Evolutionary conservation across 306 rosid genomes (phyloP), one percentile per base, ranked within the genome.

Genomic region (Sindora glabra): DNA sequence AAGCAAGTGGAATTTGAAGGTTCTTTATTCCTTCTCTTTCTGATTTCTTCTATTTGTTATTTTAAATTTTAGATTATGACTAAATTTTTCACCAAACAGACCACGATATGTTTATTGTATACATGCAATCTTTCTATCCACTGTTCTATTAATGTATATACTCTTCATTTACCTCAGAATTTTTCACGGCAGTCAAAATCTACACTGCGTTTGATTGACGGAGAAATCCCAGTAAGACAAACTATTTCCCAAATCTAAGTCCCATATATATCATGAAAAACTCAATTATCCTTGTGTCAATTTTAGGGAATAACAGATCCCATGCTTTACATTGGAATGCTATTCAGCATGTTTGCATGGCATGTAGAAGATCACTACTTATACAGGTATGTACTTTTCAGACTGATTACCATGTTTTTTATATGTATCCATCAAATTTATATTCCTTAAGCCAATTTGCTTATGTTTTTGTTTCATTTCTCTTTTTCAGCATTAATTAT

Each of bases 301-400:
- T 19, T 66, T 4, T 18, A 77, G 78, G 78, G 82, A 62, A 23
- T 72, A 61, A 67, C 78, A 6, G 68, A 77, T 37, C 82, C 78
- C 13, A 77, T 67, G 81, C 77, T 76, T 61, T 71, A 77, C 62
- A 77, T 77, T 13, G 78, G 82, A 51, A 77, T 71, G 82, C 15
- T 67, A 34, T 77, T 77, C 59, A 69, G 78, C 44, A 77, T 72
- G 82, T 77, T 77, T 72, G 75, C 82, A 32, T 77, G 82, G 78
- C 82, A 77, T 39, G 82, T 72, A 22, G 78, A 77, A 57, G 82
- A 77, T 68, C 82, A 72, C 17, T 72, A 67, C 26, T 26, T 77
- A 25, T 67, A 67, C 62, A 67, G 78, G 82, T 77, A 61, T 5
- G n/a, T n/a, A n/a, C n/a, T n/a, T 9, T 41, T 45, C 41, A 54